Evolutionary conservation across 768 basidiomycete species (phyloP), one percentile per base, ranked within the genome.

Genomic region (Serendipita sp.): DNA sequence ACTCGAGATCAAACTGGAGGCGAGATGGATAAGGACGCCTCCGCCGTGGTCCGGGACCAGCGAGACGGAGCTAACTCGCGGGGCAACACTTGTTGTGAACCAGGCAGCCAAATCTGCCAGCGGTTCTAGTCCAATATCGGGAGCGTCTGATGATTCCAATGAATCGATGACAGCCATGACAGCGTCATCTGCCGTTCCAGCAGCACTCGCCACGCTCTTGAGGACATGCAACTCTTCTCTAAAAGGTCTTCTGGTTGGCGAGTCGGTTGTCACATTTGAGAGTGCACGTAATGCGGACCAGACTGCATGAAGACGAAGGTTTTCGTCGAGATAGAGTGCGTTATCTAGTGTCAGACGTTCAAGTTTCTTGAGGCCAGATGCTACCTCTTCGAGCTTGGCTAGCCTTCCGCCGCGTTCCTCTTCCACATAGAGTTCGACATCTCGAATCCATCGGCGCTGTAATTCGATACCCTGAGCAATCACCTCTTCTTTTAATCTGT

Each of bases 381-480:
- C 86, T 54, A 99, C 86, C 73, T 94, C 89, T 71, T 95, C 92
- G 38, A 99, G 84, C 74, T 93, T 96, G 51, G 92, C 88, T 8
- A 99, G 81, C 64, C 96, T 88, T 11, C 93, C 93, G 15, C 92
- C 92, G 48, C 96, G 92, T 74, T 99, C 96, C 71, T 92, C 83
- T 75, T 99, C 95, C 65, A 99, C 94, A 68, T 86, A 88, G 60
- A 93, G 81, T 77, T 97, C 96, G 79, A 98, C 86, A 66, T 97
- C 92, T 37, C 91, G 85, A 46, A 99, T 89, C 94, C 95, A 98
- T 64, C 91, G 83, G 60, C 93, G 86, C 73, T 98, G 96, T 28
- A 98, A 84, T 75, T 98, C 96, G 70, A 99, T 92, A 16, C 94
- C 96, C 73, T 98, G 94, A 2, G 93, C 88, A 62, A 98, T 81